Evolutionary conservation across 2,329 filamentous ascomycete species (phyloP), one percentile per base, ranked within the genome.

Genomic region (Cadophora sp.): DNA sequence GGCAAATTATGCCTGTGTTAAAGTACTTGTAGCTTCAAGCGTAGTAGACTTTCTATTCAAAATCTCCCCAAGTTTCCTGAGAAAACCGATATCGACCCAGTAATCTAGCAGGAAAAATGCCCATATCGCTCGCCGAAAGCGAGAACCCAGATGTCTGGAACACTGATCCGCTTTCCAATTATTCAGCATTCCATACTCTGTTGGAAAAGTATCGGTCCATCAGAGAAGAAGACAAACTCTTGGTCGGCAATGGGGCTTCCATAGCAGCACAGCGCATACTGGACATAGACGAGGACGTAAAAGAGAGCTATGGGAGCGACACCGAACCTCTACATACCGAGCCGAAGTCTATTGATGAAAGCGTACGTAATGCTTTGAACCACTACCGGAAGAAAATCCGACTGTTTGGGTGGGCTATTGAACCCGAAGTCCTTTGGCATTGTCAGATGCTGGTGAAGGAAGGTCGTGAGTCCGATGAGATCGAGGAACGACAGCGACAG

Each of bases 221-320:
- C 8, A 7, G 55, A 14, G 31, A 22, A 1, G 12, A 22, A 9
- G 22, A 59, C 12, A 40, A n/a, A 37, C 31, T 59, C 5, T 16
- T 59, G 9, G 55, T 59, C 31, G 19, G 22, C 31, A 59, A 26
- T 16, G n/a, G n/a, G 11, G 29, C 29, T 34, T 37, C 12, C 12
- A 22, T 24, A 22, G 55, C 31, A 22, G 55, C 55, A 59, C 19
- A 59, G 4, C 29, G 19, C 19, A 59, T 59, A 22, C 31, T 59
- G 29, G 55, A 59, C n/a, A 59, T 59, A 24, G 55, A 59, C 19
- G 55, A 59, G 22, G 55, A 59, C 12, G 29, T 37, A 8, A 37
- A 40, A 26, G 31, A 59, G 9, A 37, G 19, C 16, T 59, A 59
- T n/a, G 55, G 31, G 12, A n/a, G 22, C 22, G 55, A 59, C 5